Base-by-base conservation (phyloP, 129 eudicot species). In the Flaveria sonorensis region DNA sequence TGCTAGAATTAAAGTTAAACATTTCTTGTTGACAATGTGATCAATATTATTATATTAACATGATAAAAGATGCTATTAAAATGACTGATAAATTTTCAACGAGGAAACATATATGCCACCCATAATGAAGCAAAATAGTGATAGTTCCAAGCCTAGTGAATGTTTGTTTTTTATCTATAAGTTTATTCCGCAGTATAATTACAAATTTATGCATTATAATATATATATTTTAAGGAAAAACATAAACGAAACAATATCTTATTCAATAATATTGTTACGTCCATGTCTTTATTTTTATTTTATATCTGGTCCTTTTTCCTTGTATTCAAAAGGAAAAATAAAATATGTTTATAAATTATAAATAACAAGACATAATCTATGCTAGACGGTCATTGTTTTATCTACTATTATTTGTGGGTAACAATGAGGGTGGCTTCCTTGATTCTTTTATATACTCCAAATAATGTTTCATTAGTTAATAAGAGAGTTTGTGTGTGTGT, bases 41-140 rank as follows among this genome's bases (percentile, higher is more conserved):
- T 36, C 1, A 36, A 36, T 36, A 36, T 36, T 36, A 36, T 36
- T 36, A 36, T 36, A 36, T 36, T 36, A 36, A 10, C 13, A 45
- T 45, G 10, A 43, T 43, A 40, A 9, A 21, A 23, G 2, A 7
- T 74, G 36, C 24, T 10, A 24, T 23, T 3, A 55, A 10, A 52
- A 30, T 71, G 24, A 47, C 50, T 21, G 53, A 47, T 48, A 7
- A 14, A 6, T 6, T 26, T 48, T 32, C 45, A 28, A 63, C 69
- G 6, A 63, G 69, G 19, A 63, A 63, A 63, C 65, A 72, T 36
- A 36, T 36, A 36, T 73, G 68, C 83, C 70, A 73, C 83, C 79
- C 69, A 20, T 43, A 72, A 63, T 73, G 83, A 60, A 80, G 79
- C 79, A 80, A 72, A 48, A 79, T 64, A 62, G 67, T 79, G 83